phyloP scores from a whole-genome alignment of 2,329 filamentous ascomycete species.

The Phialemoniopsis sp. region DNA sequence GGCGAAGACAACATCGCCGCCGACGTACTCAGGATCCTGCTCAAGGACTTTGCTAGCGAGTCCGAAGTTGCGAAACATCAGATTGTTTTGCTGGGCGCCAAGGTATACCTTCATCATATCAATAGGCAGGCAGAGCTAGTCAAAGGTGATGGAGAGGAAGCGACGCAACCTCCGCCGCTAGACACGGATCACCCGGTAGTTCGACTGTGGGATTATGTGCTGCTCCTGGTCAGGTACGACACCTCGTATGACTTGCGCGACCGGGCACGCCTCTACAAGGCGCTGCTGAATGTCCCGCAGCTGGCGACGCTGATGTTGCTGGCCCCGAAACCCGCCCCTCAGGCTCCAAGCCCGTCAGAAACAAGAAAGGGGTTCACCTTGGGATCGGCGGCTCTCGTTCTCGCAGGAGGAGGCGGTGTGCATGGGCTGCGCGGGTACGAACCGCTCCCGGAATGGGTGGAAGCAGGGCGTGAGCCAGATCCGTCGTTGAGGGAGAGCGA shows the following conservation, averaged over 20 bases:
- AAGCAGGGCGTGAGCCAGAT: slow-evolving; percentile 75
- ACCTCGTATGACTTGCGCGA: slow-evolving; percentile 93
- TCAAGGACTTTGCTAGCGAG: slow-evolving; percentile 81
- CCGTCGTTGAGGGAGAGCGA: slow-evolving; percentile 61
- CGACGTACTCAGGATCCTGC: slow-evolving; percentile 83
- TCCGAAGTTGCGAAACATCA: slow-evolving; percentile 84
- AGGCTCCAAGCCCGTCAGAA: slow-evolving; percentile 85
- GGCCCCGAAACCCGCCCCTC: slow-evolving; percentile 90
- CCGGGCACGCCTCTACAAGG: slow-evolving; percentile 81
- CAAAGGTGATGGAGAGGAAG: slow-evolving; percentile 25
- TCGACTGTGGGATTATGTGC: slow-evolving; percentile 77
- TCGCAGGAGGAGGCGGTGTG: slow-evolving; percentile 70
- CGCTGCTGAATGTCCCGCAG: slow-evolving; percentile 78
- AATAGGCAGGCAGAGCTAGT: slow-evolving; percentile 42
- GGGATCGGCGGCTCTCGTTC: slow-evolving; percentile 79
- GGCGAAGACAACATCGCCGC: slow-evolving; percentile 86
- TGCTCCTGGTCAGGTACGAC: slow-evolving; percentile 86
- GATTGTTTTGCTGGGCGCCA: slow-evolving; percentile 89
- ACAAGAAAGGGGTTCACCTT: slow-evolving; percentile 72
- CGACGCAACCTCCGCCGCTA: slow-evolving; percentile 19
- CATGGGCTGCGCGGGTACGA: slow-evolving; percentile 78
- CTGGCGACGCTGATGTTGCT: slow-evolving; percentile 86
- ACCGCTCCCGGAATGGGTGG: slow-evolving; percentile 79
- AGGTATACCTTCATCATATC: slow-evolving; percentile 88
- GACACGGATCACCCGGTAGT: slow-evolving; percentile 64